Conservation (phyloP, 108 stramenopile species). For the Fragilaria crotonensis region DNA sequence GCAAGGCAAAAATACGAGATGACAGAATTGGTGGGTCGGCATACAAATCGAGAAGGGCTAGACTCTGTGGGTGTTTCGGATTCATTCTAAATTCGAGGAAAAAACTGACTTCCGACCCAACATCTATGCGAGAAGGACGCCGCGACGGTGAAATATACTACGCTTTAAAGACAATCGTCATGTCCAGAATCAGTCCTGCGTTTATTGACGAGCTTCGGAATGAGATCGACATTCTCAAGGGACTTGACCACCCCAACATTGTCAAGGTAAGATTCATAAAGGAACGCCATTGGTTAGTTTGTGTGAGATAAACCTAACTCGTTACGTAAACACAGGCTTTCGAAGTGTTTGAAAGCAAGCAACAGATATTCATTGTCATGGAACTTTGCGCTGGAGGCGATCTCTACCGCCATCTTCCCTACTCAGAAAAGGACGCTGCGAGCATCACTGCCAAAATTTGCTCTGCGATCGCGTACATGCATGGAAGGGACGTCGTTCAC, state of each 20-base stretch:
- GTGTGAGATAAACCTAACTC: not conserved
- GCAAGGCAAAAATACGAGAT: constrained; percentile 42
- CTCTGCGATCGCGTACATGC: not conserved
- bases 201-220: constrained; percentile 29
- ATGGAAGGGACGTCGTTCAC: not conserved
- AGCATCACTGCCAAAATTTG: not conserved
- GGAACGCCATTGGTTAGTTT: not conserved
- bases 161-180: not conserved
- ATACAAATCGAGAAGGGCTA: not conserved
- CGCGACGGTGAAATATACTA: not conserved
- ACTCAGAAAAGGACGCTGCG: constrained; percentile 3
- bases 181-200: not conserved
- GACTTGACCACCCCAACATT: constrained; percentile 71
- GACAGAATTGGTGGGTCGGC: constrained; percentile 45
- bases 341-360: constrained; percentile 56
- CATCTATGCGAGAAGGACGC: too few relatives aligned
- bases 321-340: constrained; percentile 4
- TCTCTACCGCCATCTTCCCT: constrained; percentile 42
- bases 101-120: too few relatives aligned
- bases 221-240: constrained; percentile 53
- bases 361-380: constrained; percentile 67
- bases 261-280: constrained; percentile 25
- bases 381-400: constrained; percentile 58
- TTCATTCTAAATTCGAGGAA: too few relatives aligned
- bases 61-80: constrained; percentile 2